Evolutionary conservation across 257 asterid genomes (phyloP), one percentile per base, ranked within the genome.

Genomic region (Leonotis leonurus): DNA sequence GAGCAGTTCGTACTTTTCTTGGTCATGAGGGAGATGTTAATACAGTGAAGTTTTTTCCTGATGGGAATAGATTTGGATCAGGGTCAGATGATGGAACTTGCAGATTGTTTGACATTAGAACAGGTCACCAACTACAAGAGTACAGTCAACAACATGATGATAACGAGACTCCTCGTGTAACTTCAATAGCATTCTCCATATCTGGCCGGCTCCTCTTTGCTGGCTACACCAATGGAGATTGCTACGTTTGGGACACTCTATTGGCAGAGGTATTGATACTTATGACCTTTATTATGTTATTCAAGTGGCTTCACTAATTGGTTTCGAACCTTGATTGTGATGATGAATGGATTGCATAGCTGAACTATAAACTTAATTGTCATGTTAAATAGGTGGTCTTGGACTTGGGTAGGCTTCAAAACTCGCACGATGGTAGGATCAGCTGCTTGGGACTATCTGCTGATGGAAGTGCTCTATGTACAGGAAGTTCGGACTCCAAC

Each of bases 51-150:
- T 93, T 89, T 73, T 89, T 92, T 56, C 94, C 97, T 5, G 99
- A 93, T 57, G 99, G 97, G 69, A 74, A 85, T 73, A 79, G 95
- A 77, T 93, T 89, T 71, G 97, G 96, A 68, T 85, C 96, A 9
- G 99, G 97, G 62, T 93, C 97, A 3, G 96, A 78, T 3, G 99
- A 93, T 69, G 97, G 99, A 45, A 85, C 90, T 30, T 89, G 97
- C 81, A 85, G 94, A 75, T 71, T 93, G 7, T 93, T 81, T 70
- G 99, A 93, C 76, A 83, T 89, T 68, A 82, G 99, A 79, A 93
- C 99, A 26, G 99, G 99, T 57, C 99, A 93, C 71, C 94, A 89
- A 90, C 81, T 93, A 40, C 99, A 93, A 77, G 94, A 80, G 75
- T 93, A 93, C 77, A 67, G 33, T 70, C 97, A 89, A 69, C 88